Percentiles rank a stretch among this genome's conserved stretches.
Evolutionary conservation across 2,329 filamentous ascomycete genomes (phyloP).

Genomic region (Bisporella sp.): DNA sequence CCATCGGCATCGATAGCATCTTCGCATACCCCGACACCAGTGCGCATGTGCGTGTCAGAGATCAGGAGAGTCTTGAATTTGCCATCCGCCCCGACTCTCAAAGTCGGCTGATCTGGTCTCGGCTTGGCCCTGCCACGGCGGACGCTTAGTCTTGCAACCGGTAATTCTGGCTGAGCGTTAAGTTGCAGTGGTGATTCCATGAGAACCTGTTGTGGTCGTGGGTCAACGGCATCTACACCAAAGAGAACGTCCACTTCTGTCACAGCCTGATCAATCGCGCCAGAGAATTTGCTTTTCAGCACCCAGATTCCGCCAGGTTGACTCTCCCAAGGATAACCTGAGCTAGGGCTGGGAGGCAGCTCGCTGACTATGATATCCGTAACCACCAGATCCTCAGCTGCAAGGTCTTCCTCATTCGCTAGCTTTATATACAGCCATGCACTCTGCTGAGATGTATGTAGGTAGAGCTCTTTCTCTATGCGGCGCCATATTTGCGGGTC

Average conservation of each 20-base stretch:
- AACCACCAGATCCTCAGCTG: slow-evolving; percentile 48
- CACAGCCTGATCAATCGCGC: slow-evolving; percentile 43
- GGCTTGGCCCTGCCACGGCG: slow-evolving; percentile 55
- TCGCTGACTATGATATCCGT: slow-evolving; percentile 56
- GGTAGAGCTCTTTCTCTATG: slow-evolving; percentile 62
- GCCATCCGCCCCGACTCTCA: slow-evolving; percentile 72
- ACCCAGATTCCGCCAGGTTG: slow-evolving; percentile 60
- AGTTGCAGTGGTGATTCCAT: slow-evolving; percentile 30
- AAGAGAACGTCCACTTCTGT: slow-evolving; percentile 64
- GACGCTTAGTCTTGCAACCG: slow-evolving; percentile 31
- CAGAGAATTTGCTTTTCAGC: slow-evolving; percentile 32
- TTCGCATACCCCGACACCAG: slow-evolving; percentile 74
- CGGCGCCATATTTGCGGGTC: slow-evolving; percentile 45
- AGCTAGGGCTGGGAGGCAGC: slow-evolving; percentile 43
- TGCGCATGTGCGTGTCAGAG: slow-evolving; percentile 87
- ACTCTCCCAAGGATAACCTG: slow-evolving; percentile 54
- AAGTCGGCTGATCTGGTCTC: slow-evolving; percentile 27
- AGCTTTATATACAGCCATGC: slow-evolving; percentile 60
- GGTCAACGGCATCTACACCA: slow-evolving; percentile 72
- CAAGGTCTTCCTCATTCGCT: slow-evolving; percentile 60
- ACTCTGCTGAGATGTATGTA: slow-evolving; percentile 55
- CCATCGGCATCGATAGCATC: slow-evolving; percentile 56
- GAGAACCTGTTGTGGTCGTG: slow-evolving; percentile 65
- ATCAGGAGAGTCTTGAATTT: slow-evolving; percentile 95
- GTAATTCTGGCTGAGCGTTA: slow-evolving; percentile 24